These are phyloP conservation scores for Sclerotinia nivalis DNA, from an alignment of 2,329 filamentous ascomycete species.

Conservation along the genomic window DNA sequence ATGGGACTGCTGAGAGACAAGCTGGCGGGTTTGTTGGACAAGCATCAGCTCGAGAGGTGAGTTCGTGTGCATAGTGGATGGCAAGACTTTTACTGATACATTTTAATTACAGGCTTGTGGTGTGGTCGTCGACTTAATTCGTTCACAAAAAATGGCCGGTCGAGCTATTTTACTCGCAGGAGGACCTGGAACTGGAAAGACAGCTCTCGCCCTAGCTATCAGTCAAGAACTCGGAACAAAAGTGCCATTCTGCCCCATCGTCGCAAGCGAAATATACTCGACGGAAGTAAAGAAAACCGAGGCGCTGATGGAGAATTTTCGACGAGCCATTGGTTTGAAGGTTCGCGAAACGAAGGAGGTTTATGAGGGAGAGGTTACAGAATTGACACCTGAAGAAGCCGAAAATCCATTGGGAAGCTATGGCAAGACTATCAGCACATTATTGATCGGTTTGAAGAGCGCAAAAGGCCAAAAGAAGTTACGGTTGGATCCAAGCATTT, in stretches of 20 bases:
- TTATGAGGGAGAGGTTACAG: slow-evolving; percentile 97
- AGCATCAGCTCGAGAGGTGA: slow-evolving; percentile 80
- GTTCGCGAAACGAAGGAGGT: slow-evolving; percentile 99
- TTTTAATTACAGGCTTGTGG: slow-evolving; percentile 78
- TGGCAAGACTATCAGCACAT: slow-evolving; percentile 93
- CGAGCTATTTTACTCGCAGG: slow-evolving; percentile 90
- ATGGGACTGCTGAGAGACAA: slow-evolving; percentile 81
- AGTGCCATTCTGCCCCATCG: slow-evolving; percentile 97
- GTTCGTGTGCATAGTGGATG: slow-evolving; percentile 30
- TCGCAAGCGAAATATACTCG: slow-evolving; percentile 96
- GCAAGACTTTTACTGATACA: slow-evolving; percentile 86
- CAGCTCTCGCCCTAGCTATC: slow-evolving; percentile 89
- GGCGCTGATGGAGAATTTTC: slow-evolving; percentile 98
- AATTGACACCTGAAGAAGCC: slow-evolving; percentile 95
- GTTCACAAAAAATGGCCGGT: slow-evolving; percentile 95
- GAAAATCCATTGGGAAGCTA: slow-evolving; percentile 97
- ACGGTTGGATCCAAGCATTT: slow-evolving; percentile 94
- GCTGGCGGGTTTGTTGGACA: slow-evolving; percentile 89
- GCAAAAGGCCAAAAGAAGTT: slow-evolving; percentile 98
- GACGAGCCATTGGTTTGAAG: slow-evolving; percentile 91
- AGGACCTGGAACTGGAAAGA: slow-evolving; percentile 95
- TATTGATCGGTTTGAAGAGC: slow-evolving; percentile 92
- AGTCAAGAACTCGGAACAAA: slow-evolving; percentile 97
- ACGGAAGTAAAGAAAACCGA: slow-evolving; percentile 99
- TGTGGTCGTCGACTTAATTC: slow-evolving; percentile 93